These are phyloP conservation scores for Verticillium longisporum DNA, from an alignment of 2,329 filamentous ascomycete genomes.

Conservation along the genomic window DNA sequence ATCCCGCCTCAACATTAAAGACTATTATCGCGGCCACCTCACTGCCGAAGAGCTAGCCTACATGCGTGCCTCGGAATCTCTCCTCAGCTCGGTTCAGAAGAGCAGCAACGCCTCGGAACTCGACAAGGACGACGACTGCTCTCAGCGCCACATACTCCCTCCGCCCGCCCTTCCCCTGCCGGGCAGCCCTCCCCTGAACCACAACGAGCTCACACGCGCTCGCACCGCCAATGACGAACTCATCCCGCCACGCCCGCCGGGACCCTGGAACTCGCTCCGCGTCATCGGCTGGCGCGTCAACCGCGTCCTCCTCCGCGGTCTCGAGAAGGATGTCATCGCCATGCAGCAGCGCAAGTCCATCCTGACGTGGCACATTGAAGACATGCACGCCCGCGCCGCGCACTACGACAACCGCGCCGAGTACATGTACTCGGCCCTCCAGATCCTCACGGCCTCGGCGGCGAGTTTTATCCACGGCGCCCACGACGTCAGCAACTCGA, in stretches of 20 bases:
- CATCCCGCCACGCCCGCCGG: constrained; percentile 23
- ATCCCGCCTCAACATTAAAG: constrained; percentile 33
- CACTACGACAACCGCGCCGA: constrained; percentile 48
- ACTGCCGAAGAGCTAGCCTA: constrained; percentile 36
- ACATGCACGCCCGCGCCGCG: constrained; percentile 39
- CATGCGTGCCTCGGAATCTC: constrained; percentile 24
- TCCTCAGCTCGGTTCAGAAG: constrained; percentile 24
- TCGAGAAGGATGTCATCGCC: constrained; percentile 40
- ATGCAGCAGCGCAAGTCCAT: constrained; percentile 39
- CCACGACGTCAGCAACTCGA: constrained; percentile 48
- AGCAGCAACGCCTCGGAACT: constrained; percentile 13
- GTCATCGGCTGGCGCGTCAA: constrained; percentile 34
- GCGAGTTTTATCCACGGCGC: constrained; percentile 50
- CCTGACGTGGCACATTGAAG: constrained; percentile 38
- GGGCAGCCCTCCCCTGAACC: constrained; percentile 4
- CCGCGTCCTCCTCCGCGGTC: constrained; percentile 34
- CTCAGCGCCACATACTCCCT: constrained; percentile 18
- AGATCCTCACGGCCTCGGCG: constrained; percentile 43
- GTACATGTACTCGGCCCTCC: constrained; percentile 41
- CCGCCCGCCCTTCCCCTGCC: constrained; percentile 18
- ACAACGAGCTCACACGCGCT: background rate
- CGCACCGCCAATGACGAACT: constrained; percentile 13
- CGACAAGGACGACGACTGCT: constrained; percentile 20
- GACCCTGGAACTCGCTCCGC: constrained; percentile 30
- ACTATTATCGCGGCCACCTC: constrained; percentile 43